Base-by-base conservation (phyloP, 257 asterid species). In the Solanum chiquidenum region DNA sequence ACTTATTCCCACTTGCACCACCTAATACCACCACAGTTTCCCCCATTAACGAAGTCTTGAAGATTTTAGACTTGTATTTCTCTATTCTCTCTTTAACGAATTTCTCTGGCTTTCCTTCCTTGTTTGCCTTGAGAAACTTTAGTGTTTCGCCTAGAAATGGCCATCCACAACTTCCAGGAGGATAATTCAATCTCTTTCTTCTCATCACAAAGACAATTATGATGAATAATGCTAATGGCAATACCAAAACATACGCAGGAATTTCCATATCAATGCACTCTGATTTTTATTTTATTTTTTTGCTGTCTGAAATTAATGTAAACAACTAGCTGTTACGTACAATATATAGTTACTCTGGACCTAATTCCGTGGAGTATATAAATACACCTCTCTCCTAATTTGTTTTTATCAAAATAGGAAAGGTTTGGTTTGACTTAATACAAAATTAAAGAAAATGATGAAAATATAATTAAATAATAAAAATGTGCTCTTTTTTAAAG, bases 41-140 rank as follows among this genome's bases (percentile, higher is more conserved):
- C 3, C 91, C 91, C 23, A 91, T 27, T 46, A 90, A 46, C 0
- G 91, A 90, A 1, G 93, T 91, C 49, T 90, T 89, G 89, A 91
- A 91, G 0, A 91, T 72, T 4, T 88, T 76, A 5, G 92, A 87
- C 9, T 90, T 87, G 40, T 87, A 60, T 62, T 86, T 90, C 23
- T 75, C 72, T 90, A 91, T 90, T 42, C 92, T 89, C 12, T 76
- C 88, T 20, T 11, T 6, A 13, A 90, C 73, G 25, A 89, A 90
- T 13, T 71, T 91, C 37, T 90, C 85, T 6, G 91, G 90, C 31
- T 68, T 87, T 3, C 68, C 68, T 80, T 80, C 68, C n/a, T 46
- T 16, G 85, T 16, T 80, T 0, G 85, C 68, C 12, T 55, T 46
- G 9, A 44, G 83, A 44, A 85, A 71, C 1, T 34, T 64, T 68